Conservation (phyloP, 2,329 filamentous ascomycete genomes). For the Lachnellula cervina region DNA sequence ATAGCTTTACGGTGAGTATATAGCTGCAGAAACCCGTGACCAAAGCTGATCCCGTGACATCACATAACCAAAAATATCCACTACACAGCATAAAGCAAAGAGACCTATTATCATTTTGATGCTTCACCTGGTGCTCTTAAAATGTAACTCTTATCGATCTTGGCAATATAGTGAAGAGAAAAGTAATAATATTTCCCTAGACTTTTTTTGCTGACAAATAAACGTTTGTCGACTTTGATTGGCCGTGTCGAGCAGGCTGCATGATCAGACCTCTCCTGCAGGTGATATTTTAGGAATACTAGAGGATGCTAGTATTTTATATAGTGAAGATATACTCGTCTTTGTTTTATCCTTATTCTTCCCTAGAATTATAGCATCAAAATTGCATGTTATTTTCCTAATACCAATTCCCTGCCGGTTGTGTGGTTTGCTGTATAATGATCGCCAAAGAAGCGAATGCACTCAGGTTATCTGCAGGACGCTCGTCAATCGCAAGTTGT, state of each 20-base stretch:
- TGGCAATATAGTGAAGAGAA: no score
- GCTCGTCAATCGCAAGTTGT: slow-evolving; percentile 3
- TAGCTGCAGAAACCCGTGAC: no score
- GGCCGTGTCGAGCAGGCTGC: background rate
- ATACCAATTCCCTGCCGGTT: background rate
- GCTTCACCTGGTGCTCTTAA: no score
- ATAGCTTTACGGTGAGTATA: no score
- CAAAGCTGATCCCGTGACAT: no score
- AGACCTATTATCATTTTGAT: slow-evolving; percentile 23
- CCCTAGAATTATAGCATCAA: background rate
- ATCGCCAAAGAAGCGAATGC: slow-evolving; percentile 13
- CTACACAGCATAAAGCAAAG: background rate
- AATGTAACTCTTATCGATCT: slow-evolving; percentile 3
- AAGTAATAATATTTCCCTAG: slow-evolving; percentile 3
- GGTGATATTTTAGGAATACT: background rate
- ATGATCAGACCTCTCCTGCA: background rate
- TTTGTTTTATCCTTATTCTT: background rate
- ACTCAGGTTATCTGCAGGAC: slow-evolving; percentile 1
- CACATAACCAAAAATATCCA: no score
- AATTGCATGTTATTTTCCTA: background rate
- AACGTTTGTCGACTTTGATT: slow-evolving; percentile 1
- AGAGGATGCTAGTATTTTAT: no score
- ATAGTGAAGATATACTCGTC: background rate
- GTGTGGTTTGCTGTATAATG: slow-evolving; percentile 6
- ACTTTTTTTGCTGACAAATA: slow-evolving; percentile 7